Percentiles rank a stretch among this genome's conserved stretches.
These are phyloP conservation scores for Aciculosporium take DNA, from an alignment of 2,329 filamentous ascomycete species.

Conservation along the genomic window DNA sequence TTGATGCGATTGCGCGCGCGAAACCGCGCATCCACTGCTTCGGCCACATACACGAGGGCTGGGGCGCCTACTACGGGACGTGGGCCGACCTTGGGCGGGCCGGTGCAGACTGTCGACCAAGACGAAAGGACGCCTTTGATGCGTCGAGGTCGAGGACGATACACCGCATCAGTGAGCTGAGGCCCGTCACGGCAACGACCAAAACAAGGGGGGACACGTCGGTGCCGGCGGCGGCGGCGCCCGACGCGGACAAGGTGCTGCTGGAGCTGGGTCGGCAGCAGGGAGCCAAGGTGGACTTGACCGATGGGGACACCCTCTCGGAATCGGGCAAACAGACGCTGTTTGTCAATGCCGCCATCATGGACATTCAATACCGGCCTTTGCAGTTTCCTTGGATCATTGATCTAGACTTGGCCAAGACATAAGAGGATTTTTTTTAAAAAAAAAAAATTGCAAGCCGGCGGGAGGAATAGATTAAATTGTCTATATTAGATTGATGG, in stretches of 20 bases:
- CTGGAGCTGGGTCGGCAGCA: constrained; percentile 13
- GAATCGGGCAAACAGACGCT: constrained; percentile 33
- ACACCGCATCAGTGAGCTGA: constrained; percentile 18
- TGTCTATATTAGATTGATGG: no score
- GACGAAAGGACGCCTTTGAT: constrained; percentile 23
- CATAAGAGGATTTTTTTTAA: neutral
- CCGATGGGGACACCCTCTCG: constrained; percentile 17
- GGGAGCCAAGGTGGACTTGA: constrained; percentile 25
- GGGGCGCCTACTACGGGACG: constrained; percentile 36
- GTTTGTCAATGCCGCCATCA: constrained; percentile 45
- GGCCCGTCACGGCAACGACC: constrained; percentile 6
- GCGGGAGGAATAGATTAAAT: neutral
- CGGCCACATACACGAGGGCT: constrained; percentile 45
- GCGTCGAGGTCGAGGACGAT: constrained; percentile 22
- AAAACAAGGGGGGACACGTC: constrained; percentile 9
- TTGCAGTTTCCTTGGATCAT: constrained; percentile 39
- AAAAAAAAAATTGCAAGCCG: no score
- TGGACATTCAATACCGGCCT: constrained; percentile 26
- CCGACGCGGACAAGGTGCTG: constrained; percentile 9
- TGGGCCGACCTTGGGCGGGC: constrained; percentile 26
- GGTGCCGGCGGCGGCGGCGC: neutral
- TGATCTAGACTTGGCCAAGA: constrained; percentile 27
- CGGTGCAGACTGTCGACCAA: constrained; percentile 7
- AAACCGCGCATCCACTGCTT: constrained; percentile 39
- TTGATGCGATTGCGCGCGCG: constrained; percentile 28